Base-by-base conservation (phyloP, 176 grass and related monocot genomes). In the Aegilops umbellulata region DNA sequence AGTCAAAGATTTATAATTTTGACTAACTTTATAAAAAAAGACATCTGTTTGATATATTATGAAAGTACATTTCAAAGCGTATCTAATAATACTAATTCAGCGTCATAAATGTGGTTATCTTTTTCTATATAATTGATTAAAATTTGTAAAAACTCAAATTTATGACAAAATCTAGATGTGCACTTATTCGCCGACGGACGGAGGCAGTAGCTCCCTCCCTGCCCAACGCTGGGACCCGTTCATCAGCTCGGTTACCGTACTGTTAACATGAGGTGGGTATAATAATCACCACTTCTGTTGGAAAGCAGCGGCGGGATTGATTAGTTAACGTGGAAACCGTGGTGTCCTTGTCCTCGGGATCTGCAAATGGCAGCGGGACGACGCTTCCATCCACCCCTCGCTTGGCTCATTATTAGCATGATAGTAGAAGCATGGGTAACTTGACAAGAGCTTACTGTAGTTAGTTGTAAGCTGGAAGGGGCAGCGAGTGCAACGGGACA, bases 401-500 rank as follows among this genome's bases (percentile, higher is more conserved):
- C 20, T 20, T 58, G 55, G 19, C 55, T 58, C 55, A n/a, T 58
- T 58, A 58, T n/a, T n/a, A n/a, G n/a, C n/a, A n/a, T n/a, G n/a
- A n/a, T 42, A 10, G 36, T 3, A 41, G 46, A 15, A 16, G 47
- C 20, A 58, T 9, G 55, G 55, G 55, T 22, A 58, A 58, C 19
- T 58, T 58, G 55, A 58, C 55, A 22, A 9, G 55, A 58, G 55
- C 19, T 58, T 58, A 35, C 34, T 35, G 34, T 35, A 2, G 19
- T 9, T 58, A 22, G 17, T 6, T 53, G 17, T 57, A 20, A 57
- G 19, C 53, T 22, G 53, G 51, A 55, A 14, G 19, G 70, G 70
- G 58, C 75, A 75, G 69, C 35, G 60, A 67, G 10, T 3, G 69
- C 32, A 80, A 69, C 29, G 83, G 89, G 66, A 41, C 85, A 87